Evolutionary conservation across 1,284 basidiomycete genomes (phyloP), one percentile per base, ranked within the genome.

Genomic region (Inonotus hispidus): DNA sequence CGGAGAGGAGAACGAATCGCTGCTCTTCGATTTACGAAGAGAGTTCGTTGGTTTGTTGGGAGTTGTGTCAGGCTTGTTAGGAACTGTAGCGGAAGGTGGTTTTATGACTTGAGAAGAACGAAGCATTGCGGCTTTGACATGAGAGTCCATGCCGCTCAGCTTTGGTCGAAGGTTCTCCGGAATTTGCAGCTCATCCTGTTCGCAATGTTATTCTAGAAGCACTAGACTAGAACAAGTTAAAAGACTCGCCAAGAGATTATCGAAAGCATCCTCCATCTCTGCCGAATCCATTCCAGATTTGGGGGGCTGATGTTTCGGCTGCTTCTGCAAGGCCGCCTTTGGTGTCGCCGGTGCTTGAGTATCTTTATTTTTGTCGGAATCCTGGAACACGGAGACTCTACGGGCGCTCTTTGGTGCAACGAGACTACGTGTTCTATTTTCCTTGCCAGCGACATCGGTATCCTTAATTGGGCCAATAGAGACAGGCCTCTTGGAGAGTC

Each of bases 71-170:
- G 32, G 4, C 3, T 4, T 8, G 8, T 32, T 32, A 8, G 32
- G 11, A 21, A 70, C 65, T 19, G 79, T 67, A 0, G 78, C 70
- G 27, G 74, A 67, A 16, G 74, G 78, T 11, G 79, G 71, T 27
- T 81, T 78, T 68, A 93, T 77, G 13, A 83, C 82, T 27, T 87
- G 85, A 1, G 91, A 90, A 0, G 91, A 92, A 68, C 90, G 92
- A 59, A 95, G 76, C 89, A 95, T 93, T n/a, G 90, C 89, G 2
- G 89, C 89, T 69, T 94, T 94, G 43, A 95, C 92, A 1, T 85
- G 83, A 0, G 85, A 75, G 63, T 92, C 90, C 81, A 95, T 90
- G 23, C 82, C 82, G 43, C 79, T 76, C 4, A 95, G 81, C 72
- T 92, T 92, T 1, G 85, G 84, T 11, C 92, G 82, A 16, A 93